phyloP scores from a whole-genome alignment of 257 asterid species.

The Solanum bukasovii region DNA sequence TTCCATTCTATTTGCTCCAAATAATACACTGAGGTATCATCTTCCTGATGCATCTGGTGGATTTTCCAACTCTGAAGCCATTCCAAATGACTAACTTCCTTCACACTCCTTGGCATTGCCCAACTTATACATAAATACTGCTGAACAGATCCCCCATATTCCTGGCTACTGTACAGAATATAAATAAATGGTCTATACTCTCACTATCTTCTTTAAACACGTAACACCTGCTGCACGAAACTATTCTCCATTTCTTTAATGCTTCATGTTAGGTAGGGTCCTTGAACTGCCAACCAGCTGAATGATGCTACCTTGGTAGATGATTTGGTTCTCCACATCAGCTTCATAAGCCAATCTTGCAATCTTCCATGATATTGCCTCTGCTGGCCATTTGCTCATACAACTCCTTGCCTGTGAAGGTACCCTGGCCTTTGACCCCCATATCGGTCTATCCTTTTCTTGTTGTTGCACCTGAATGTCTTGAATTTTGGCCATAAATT shows the following conservation, averaged over 20 bases:
- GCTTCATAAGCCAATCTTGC: background rate
- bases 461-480: background rate
- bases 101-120: background rate
- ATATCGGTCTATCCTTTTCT: background rate
- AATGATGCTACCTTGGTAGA: background rate
- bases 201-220: background rate
- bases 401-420: background rate
- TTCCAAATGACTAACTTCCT: background rate
- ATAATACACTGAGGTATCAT: background rate
- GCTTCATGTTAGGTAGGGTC: background rate
- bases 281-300: background rate
- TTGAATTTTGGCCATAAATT: background rate
- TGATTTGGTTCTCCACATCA: background rate
- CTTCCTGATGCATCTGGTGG: background rate
- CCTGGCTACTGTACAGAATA: background rate
- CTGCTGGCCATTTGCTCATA: background rate
- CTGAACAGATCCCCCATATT: background rate
- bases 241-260: background rate
- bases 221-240: background rate
- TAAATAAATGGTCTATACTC: background rate
- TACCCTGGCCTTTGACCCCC: background rate
- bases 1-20: background rate
- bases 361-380: background rate
- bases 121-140: background rate
- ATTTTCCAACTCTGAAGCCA: background rate